phyloP scores from a whole-genome alignment of 2,329 filamentous ascomycete species.

The Fragosphaeria purpurea region DNA sequence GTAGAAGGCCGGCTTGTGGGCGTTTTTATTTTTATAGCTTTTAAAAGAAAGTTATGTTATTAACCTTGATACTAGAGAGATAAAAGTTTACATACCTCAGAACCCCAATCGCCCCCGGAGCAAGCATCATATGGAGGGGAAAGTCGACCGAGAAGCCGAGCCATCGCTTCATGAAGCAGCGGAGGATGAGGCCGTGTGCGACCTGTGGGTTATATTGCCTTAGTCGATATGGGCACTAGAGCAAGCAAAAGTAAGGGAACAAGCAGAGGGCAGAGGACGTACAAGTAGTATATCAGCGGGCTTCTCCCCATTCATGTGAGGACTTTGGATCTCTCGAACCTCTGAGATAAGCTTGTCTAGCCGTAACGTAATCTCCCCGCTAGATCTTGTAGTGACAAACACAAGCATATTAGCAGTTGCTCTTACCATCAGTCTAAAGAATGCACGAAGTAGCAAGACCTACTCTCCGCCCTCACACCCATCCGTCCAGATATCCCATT shows the following conservation, averaged over 20 bases:
- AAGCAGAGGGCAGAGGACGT: constrained; percentile 4
- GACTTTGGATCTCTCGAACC: constrained; percentile 29
- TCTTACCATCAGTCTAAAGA: not conserved
- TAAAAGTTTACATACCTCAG: constrained; percentile 25
- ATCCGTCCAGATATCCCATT: constrained; percentile 50
- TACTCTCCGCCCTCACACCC: constrained; percentile 48
- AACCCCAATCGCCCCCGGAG: constrained; percentile 31
- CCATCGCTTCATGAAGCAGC: constrained; percentile 37
- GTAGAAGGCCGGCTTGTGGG: constrained; percentile 29
- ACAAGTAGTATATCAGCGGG: constrained; percentile 26
- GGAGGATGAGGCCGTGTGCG: constrained; percentile 34
- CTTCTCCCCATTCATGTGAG: constrained; percentile 28
- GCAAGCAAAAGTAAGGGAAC: not conserved
- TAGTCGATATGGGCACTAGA: too few species aligned
- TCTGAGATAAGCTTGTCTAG: constrained; percentile 31
- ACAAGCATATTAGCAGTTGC: not conserved
- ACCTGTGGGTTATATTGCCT: constrained; percentile 16
- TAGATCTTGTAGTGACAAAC: constrained; percentile 14
- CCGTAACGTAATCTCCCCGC: constrained; percentile 27
- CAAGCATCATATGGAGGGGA: constrained; percentile 31
- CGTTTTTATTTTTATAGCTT: constrained; percentile 23
- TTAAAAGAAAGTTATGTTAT: not conserved
- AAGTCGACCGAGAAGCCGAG: constrained; percentile 30
- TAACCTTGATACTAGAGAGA: not conserved
- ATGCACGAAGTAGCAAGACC: constrained; percentile 11